A percentile compares a stretch with the other conserved stretches of the same genome.
Evolutionary conservation across 192 early-diverging fungal genomes (phyloP).

Genomic region (Coemansia sp.): DNA sequence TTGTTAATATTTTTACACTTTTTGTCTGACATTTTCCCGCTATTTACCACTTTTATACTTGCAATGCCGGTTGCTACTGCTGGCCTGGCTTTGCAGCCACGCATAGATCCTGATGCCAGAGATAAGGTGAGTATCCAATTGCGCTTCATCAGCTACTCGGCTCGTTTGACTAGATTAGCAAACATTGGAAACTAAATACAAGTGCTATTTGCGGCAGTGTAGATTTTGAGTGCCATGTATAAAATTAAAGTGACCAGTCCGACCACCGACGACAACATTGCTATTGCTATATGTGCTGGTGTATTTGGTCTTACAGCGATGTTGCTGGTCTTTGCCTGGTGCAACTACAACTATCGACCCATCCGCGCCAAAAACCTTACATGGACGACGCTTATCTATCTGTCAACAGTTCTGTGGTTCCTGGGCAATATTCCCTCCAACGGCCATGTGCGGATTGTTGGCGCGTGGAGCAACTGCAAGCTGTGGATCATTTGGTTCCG

Average conservation of each 20-base stretch:
- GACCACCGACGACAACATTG: slow-evolving; percentile 16
- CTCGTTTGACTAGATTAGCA: not conserved
- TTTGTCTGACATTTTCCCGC: not conserved
- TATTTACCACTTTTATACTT: not conserved
- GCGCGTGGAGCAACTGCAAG: slow-evolving; percentile 37
- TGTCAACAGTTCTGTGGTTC: slow-evolving; percentile 44
- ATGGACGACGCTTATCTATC: slow-evolving; percentile 35
- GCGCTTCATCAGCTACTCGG: not conserved
- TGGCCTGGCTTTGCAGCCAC: slow-evolving; percentile 5
- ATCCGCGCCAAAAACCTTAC: slow-evolving; percentile 47
- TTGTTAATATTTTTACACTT: not conserved
- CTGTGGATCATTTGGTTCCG: slow-evolving; percentile 50
- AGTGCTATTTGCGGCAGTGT: slow-evolving; percentile 1
- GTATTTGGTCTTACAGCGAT: slow-evolving; percentile 33
- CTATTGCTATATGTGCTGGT: slow-evolving; percentile 19
- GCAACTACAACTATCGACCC: slow-evolving; percentile 45
- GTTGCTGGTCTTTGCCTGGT: slow-evolving; percentile 34
- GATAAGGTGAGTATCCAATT: not conserved
- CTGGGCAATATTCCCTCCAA: slow-evolving; percentile 37
- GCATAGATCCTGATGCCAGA: not conserved
- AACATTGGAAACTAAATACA: not conserved
- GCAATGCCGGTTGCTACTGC: not conserved
- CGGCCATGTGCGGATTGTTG: slow-evolving; percentile 34
- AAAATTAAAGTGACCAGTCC: slow-evolving; percentile 18
- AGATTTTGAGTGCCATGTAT: slow-evolving; percentile 10